Base-by-base conservation (phyloP, 306 rosid genomes). In the Senna tora region DNA sequence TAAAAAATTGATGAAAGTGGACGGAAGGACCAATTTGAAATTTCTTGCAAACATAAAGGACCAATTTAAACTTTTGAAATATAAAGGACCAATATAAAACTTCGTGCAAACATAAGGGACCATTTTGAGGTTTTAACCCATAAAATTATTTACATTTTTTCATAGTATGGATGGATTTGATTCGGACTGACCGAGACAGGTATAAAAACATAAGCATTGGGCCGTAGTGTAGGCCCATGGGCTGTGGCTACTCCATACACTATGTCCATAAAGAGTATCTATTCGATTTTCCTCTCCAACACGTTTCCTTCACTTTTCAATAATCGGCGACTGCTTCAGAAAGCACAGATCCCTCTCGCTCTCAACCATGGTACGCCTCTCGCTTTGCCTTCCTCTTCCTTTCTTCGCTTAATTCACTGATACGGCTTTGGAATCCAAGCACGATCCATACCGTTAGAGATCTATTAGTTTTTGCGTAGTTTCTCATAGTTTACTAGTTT, bases 401-500 rank as follows among this genome's bases (percentile, higher is more conserved):
- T 21, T 30, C 10, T 12, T 39, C 21, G 22, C 69, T 12, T 17
- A 39, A 30, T 22, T 64, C 50, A 45, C 9, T 17, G n/a, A 47
- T 10, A n/a, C 5, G 58, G 21, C 49, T 55, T 7, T 54, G 60
- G 33, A 28, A 20, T 45, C 36, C 42, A 8, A 25, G 28, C 7
- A 47, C 54, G 43, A 71, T 22, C 47, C 21, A 47, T 54, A 33
- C 57, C 21, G 11, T 38, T 51, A 65, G 82, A 72, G 82, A 78
- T 78, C 72, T 70, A 54, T 9, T 33, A n/a, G 1, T 36, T 36
- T 36, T 36, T 42, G 36, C 15, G 8, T 36, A 6, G 5, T n/a
- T 6, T 47, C 12, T 43, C 5, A 0, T 32, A 10, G 55, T 59
- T 21, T 12, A 21, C 11, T 66, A 32, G 38, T 22, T 4, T 55